phyloP scores from a whole-genome alignment of 805 yeast genomes.

The Yarrowia keelungensis region DNA sequence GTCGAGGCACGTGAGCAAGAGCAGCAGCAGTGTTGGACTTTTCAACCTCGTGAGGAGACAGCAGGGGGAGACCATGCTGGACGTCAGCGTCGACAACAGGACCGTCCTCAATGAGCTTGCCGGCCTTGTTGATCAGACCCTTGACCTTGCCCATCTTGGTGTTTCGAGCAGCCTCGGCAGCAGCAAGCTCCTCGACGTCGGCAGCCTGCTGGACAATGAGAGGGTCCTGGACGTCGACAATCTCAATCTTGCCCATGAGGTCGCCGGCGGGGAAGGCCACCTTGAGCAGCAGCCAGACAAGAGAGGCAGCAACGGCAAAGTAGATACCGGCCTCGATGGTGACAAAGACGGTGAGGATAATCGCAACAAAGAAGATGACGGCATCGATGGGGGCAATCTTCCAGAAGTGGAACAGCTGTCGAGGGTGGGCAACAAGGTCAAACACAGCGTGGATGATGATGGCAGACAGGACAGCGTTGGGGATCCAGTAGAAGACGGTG shows the following conservation, averaged over 20 bases:
- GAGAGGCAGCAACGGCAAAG: constrained; percentile 86
- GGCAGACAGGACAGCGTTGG: constrained; percentile 86
- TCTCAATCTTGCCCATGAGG: constrained; percentile 78
- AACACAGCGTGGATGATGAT: constrained; percentile 93
- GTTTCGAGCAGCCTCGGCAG: constrained; percentile 2
- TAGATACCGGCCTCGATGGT: constrained; percentile 89
- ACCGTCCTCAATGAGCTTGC: constrained; percentile 8
- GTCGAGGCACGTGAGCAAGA: neutral
- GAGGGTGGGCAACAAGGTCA: constrained; percentile 71
- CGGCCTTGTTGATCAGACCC: neutral
- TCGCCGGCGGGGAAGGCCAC: constrained; percentile 81
- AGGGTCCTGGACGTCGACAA: constrained; percentile 61
- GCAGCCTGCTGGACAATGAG: constrained; percentile 32
- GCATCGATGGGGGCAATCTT: constrained; percentile 75
- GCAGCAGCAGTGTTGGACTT: constrained; percentile 14
- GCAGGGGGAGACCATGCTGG: constrained; percentile 27
- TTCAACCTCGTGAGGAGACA: constrained; percentile 11
- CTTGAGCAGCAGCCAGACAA: constrained; percentile 73
- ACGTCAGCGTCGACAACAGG: constrained; percentile 11
- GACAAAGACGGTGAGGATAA: constrained; percentile 75
- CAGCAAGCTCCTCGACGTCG: constrained; percentile 8
- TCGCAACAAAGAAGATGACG: constrained; percentile 73
- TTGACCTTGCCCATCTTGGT: constrained; percentile 22
- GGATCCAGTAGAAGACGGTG: constrained; percentile 83
- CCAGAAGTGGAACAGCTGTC: constrained; percentile 64